A percentile compares a stretch with the other conserved stretches of the same genome.
These are phyloP conservation scores for Colletotrichum sp. DNA, from an alignment of 2,329 filamentous ascomycete genomes.

Conservation along the genomic window DNA sequence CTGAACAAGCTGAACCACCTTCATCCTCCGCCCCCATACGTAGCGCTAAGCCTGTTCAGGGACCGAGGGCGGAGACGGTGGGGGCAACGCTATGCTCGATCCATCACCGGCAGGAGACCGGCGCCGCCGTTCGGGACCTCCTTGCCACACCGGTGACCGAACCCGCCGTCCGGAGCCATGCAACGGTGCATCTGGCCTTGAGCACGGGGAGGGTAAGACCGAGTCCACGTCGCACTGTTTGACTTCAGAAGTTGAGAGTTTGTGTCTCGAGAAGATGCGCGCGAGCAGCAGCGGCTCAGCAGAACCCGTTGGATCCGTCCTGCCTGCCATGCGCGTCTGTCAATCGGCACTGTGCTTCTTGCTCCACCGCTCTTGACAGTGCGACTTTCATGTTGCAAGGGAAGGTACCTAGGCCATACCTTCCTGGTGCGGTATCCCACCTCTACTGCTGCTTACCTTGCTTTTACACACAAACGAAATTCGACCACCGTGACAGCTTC, in stretches of 20 bases:
- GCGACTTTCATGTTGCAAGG: not conserved
- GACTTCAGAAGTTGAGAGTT: not conserved
- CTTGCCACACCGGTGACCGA: constrained; percentile 13
- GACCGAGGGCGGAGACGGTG: not conserved
- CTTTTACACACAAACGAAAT: not conserved
- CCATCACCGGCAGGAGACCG: constrained; percentile 8
- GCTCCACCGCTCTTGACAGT: not conserved
- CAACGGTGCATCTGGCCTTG: not conserved
- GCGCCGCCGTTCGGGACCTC: not conserved
- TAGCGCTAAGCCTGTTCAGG: constrained; percentile 7
- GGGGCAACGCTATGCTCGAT: not conserved
- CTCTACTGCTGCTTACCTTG: not conserved
- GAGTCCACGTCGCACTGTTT: not conserved
- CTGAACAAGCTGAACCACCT: constrained; percentile 7
- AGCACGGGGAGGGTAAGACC: not conserved
- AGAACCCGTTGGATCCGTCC: not conserved
- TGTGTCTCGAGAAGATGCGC: not conserved
- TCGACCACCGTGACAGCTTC: not conserved
- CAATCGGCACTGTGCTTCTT: not conserved
- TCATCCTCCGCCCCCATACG: not conserved
- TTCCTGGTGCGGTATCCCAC: not conserved
- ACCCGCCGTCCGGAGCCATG: not conserved
- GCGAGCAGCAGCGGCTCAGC: not conserved
- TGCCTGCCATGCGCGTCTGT: not conserved
- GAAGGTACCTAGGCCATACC: not conserved